Conservation (phyloP, 164 flowering plant species). For the Magnolia kwangsiensis region DNA sequence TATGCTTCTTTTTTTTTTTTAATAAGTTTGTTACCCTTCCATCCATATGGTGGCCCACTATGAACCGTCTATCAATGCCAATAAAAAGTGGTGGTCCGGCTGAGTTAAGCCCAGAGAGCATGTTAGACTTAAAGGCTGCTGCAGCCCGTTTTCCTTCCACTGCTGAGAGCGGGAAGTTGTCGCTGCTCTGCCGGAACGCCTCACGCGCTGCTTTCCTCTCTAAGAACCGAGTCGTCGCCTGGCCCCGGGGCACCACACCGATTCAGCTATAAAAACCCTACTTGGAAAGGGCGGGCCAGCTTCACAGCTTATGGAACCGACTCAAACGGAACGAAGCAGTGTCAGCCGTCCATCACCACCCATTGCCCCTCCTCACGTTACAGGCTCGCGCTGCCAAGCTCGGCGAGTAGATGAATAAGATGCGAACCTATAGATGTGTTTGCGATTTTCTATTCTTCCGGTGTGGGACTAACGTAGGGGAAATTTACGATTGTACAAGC, state of each 20-base stretch:
- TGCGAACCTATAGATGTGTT: too few species aligned
- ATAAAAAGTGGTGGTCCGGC: background rate
- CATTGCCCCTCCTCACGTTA: too few species aligned
- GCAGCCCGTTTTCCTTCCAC: background rate
- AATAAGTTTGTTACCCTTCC: too few species aligned
- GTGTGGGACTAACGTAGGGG: too few species aligned
- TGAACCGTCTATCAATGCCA: too few species aligned
- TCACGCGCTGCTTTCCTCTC: background rate
- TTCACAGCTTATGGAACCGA: background rate
- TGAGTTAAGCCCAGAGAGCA: background rate
- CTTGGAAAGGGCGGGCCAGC: background rate
- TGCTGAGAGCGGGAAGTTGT: background rate
- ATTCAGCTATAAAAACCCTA: background rate
- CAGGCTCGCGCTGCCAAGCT: too few species aligned
- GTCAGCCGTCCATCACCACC: too few species aligned
- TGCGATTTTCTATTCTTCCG: too few species aligned
- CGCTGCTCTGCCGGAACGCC: background rate
- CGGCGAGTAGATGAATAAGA: too few species aligned
- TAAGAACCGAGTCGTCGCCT: background rate
- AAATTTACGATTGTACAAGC: too few species aligned
- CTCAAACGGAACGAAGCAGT: background rate
- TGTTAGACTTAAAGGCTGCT: background rate
- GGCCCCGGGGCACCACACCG: background rate
- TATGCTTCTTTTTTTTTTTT: too few species aligned
- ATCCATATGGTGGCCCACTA: too few species aligned